Percentiles rank a stretch among this genome's conserved stretches.
phyloP scores from a whole-genome alignment of 73 alveolate species.

The Uronychia setigera region DNA sequence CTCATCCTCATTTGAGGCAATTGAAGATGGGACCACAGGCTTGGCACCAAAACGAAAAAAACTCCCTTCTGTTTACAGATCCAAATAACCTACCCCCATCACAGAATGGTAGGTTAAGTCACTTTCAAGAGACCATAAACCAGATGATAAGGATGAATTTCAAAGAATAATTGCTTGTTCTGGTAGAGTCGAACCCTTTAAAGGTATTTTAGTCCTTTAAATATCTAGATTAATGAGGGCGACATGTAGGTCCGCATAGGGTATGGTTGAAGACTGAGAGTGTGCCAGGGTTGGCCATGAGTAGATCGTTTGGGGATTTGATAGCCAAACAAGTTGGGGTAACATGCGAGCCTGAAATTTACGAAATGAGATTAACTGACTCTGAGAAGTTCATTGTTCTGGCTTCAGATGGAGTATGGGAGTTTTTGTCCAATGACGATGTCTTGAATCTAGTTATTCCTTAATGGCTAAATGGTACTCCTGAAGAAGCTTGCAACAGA shows the following conservation, averaged over 20 bases:
- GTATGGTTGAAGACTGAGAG: conserved; percentile 46
- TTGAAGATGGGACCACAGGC: no score
- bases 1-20: no score
- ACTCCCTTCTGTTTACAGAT: neutral
- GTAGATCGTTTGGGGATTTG: conserved; percentile 70
- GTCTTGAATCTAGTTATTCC: conserved; percentile 10
- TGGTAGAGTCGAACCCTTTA: conserved; percentile 90
- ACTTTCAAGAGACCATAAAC: conserved; percentile 80
- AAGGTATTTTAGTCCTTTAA: conserved; percentile 44
- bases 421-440: conserved; percentile 21
- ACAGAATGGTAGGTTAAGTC: neutral
- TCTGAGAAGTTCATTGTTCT: conserved; percentile 14
- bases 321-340: conserved; percentile 69
- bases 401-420: conserved; percentile 33
- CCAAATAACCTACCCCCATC: neutral
- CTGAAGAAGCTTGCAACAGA: conserved; percentile 5
- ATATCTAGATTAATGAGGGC: conserved; percentile 17
- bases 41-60: neutral
- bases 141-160: conserved; percentile 84
- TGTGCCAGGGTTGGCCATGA: conserved; percentile 74
- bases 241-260: conserved; percentile 60
- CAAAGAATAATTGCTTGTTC: conserved; percentile 76
- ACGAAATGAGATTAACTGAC: conserved; percentile 5
- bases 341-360: conserved; percentile 55
- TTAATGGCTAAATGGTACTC: no score